These are phyloP conservation scores for Pseudognaphalium luteoalbum DNA, from an alignment of 129 eudicot genomes.

Conservation along the genomic window DNA sequence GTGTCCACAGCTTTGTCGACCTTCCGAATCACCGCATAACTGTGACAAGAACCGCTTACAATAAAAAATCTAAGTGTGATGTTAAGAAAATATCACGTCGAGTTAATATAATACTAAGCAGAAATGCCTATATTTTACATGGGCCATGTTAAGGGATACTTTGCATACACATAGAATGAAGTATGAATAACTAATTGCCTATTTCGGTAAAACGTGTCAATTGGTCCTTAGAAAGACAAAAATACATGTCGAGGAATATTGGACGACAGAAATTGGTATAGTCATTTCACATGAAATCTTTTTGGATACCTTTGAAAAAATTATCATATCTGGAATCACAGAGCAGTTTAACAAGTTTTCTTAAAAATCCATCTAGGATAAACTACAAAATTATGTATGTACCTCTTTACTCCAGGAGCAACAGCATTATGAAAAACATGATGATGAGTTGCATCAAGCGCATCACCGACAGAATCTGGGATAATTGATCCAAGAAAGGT, in stretches of 20 bases:
- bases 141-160: background rate
- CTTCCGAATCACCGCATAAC: conserved; percentile 72
- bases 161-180: background rate
- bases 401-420: conserved; percentile 84
- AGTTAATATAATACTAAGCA: background rate
- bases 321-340: background rate
- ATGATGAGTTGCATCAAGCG: conserved; percentile 79
- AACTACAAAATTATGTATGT: background rate
- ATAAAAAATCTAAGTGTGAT: background rate
- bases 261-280: background rate
- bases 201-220: background rate
- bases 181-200: background rate
- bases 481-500: conserved; percentile 70
- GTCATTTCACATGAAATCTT: background rate
- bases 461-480: conserved; percentile 76
- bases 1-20: conserved; percentile 52
- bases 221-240: background rate
- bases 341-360: background rate
- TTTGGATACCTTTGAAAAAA: background rate
- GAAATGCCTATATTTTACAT: background rate
- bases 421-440: conserved; percentile 83
- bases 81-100: background rate
- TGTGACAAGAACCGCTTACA: conserved; percentile 32
- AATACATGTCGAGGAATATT: no score
- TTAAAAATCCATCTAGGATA: background rate